These are phyloP conservation scores for Inga leiocalycina DNA, from an alignment of 306 rosid genomes.

Conservation along the genomic window DNA sequence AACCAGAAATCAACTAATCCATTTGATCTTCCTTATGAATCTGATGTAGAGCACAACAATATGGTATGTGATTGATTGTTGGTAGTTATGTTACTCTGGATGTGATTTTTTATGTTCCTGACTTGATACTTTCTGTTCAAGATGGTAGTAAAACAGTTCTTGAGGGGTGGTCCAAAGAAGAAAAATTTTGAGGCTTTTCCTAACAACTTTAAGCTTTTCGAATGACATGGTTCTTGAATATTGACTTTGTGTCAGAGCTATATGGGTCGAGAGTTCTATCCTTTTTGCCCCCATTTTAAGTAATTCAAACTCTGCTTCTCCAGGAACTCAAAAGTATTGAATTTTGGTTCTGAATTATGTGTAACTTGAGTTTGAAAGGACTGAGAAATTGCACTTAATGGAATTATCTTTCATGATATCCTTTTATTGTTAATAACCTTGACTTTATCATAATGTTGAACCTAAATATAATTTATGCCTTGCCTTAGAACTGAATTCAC, in stretches of 20 bases:
- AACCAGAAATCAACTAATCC: slow-evolving; percentile 63
- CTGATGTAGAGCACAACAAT: slow-evolving; percentile 55
- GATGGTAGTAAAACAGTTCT: background rate
- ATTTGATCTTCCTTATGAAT: slow-evolving; percentile 63
- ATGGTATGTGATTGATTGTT: slow-evolving; percentile 46
- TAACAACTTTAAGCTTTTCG: background rate
- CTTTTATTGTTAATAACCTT: background rate
- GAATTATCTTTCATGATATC: background rate
- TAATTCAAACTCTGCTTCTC: background rate
- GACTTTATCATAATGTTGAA: background rate
- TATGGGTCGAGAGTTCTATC: background rate
- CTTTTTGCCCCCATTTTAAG: background rate
- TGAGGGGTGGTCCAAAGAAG: background rate
- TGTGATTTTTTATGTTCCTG: background rate
- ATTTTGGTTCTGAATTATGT: background rate
- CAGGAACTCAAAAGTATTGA: background rate
- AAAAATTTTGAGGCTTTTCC: background rate
- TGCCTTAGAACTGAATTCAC: slow-evolving; percentile 1
- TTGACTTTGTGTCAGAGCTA: background rate
- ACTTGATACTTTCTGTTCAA: background rate
- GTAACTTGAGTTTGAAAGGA: background rate
- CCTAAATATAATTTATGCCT: background rate
- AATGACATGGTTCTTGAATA: background rate
- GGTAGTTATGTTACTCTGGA: background rate
- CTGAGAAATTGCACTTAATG: background rate